A percentile compares a stretch with the other conserved stretches of the same genome.
phyloP scores from a whole-genome alignment of 2,329 filamentous ascomycete species.

The Pseudopithomyces maydicus region DNA sequence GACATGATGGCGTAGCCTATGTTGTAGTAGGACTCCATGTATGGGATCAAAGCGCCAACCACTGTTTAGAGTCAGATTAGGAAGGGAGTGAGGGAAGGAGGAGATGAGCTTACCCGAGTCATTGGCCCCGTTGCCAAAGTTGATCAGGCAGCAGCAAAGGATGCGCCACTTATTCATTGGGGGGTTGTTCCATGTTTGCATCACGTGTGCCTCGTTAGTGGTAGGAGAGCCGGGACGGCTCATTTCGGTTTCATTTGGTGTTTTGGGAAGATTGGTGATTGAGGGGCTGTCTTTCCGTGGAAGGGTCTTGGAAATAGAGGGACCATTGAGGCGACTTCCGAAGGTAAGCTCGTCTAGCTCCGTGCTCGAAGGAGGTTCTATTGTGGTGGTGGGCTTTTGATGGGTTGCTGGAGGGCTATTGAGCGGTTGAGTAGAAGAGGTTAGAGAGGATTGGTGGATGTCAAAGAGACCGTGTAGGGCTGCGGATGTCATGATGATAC shows the following conservation, averaged over 20 bases:
- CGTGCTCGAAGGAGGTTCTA: conserved; percentile 30
- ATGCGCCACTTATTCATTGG: conserved; percentile 74
- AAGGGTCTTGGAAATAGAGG: conserved; percentile 20
- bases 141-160: conserved; percentile 66
- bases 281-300: conserved; percentile 8
- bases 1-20: conserved; percentile 82
- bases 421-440: conserved; percentile 26
- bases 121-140: conserved; percentile 72
- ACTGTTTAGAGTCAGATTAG: conserved; percentile 37
- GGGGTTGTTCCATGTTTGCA: conserved; percentile 63
- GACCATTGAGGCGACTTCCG: conserved; percentile 26
- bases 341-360: conserved; percentile 42
- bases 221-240: conserved; percentile 58
- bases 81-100: not conserved
- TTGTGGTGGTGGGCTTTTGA: conserved; percentile 26
- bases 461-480: conserved; percentile 49
- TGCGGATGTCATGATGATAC: conserved; percentile 40
- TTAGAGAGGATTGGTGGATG: conserved; percentile 36
- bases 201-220: conserved; percentile 47
- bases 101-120: conserved; percentile 53
- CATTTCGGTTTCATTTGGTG: conserved; percentile 56
- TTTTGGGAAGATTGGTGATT: conserved; percentile 32
- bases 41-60: conserved; percentile 78
- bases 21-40: conserved; percentile 75
- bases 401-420: conserved; percentile 46